These are phyloP conservation scores for Solanum lignicaule DNA, from an alignment of 257 asterid genomes.

Conservation along the genomic window DNA sequence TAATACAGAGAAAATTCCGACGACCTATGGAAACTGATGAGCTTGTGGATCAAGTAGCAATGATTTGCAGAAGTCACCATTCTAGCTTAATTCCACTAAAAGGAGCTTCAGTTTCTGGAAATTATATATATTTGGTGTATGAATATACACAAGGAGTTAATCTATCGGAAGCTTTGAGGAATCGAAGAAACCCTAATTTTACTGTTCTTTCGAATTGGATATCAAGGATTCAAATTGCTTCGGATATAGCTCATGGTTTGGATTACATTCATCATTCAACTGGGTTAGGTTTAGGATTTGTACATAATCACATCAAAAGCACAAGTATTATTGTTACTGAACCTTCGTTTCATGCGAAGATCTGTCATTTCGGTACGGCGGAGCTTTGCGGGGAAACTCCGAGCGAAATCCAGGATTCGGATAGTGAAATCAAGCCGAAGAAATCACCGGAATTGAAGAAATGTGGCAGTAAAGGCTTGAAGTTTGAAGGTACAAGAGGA, in stretches of 20 bases:
- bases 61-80: constrained; percentile 67
- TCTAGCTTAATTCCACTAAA: constrained; percentile 64
- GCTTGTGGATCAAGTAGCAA: constrained; percentile 43
- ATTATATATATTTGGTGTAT: constrained; percentile 53
- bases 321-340: constrained; percentile 54
- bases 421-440: background rate
- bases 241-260: constrained; percentile 75
- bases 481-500: constrained; percentile 78
- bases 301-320: constrained; percentile 75
- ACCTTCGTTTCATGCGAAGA: constrained; percentile 38
- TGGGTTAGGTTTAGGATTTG: constrained; percentile 63
- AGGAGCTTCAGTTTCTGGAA: constrained; percentile 69
- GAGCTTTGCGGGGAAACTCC: constrained; percentile 87
- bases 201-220: constrained; percentile 69
- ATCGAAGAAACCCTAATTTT: constrained; percentile 45
- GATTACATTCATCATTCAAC: constrained; percentile 84
- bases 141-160: constrained; percentile 59
- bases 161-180: constrained; percentile 55
- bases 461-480: constrained; percentile 30
- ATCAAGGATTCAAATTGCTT: constrained; percentile 51
- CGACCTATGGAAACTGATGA: constrained; percentile 45
- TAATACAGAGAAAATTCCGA: constrained; percentile 63
- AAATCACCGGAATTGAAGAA: constrained; percentile 10
- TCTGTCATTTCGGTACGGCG: constrained; percentile 87
- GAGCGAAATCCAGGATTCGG: background rate